Evolutionary conservation across 352 stramenopile species (phyloP).

Genomic region (Proteromonas lacertae): DNA sequence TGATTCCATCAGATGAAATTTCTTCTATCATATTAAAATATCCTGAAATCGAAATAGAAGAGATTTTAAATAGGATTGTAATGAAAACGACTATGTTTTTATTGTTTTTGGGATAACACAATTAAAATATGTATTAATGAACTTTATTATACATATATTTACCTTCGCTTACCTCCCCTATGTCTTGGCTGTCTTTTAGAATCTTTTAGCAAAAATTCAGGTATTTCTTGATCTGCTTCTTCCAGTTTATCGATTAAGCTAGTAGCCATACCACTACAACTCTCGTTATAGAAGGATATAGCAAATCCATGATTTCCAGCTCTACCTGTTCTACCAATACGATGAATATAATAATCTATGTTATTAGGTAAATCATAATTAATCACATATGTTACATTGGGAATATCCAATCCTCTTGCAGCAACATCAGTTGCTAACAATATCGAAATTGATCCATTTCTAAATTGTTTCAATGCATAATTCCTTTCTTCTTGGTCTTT

Average conservation of each 20-base stretch:
- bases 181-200: too few species aligned
- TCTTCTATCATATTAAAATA: too few species aligned
- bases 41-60: too few species aligned
- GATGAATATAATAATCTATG: constrained; percentile 3
- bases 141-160: too few species aligned
- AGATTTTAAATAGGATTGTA: too few species aligned
- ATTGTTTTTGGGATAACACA: too few species aligned
- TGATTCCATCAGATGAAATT: too few species aligned
- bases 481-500: constrained; percentile 74
- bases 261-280: constrained; percentile 76
- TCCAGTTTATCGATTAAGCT: constrained; percentile 76
- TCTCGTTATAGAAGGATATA: constrained; percentile 93
- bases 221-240: constrained; percentile 72
- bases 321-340: too few species aligned
- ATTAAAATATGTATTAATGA: too few species aligned
- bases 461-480: constrained; percentile 12
- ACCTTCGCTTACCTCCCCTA: too few species aligned
- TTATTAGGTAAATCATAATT: constrained; percentile 3
- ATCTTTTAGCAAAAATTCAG: constrained; percentile 61
- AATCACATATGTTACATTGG: constrained; percentile 2
- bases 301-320: too few species aligned
- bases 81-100: too few species aligned
- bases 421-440: constrained; percentile 92
- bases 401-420: constrained; percentile 84
- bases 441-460: constrained; percentile 35